Conservation (phyloP, 192 early-diverging fungal species). For the Umbelopsis isabellina region DNA sequence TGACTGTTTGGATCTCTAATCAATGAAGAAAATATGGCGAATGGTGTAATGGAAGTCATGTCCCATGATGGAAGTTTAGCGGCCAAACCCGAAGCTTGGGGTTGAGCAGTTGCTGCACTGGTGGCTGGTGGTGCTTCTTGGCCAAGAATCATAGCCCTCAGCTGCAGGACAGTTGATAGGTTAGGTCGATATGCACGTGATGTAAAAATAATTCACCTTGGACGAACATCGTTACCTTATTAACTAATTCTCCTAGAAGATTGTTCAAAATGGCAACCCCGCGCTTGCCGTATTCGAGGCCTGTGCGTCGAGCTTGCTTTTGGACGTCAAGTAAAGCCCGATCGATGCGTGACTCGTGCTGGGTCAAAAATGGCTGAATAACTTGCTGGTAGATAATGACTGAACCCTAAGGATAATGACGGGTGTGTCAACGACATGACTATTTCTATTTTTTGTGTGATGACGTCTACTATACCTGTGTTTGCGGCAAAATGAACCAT, state of each 20-base stretch:
- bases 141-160: conserved; percentile 6
- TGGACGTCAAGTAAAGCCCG: conserved; percentile 27
- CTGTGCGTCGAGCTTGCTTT: conserved; percentile 19
- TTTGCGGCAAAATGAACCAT: conserved; percentile 42
- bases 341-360: conserved; percentile 34
- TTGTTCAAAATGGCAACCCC: conserved; percentile 24
- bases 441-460: not conserved
- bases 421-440: not conserved
- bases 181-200: not conserved
- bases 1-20: conserved; percentile 11
- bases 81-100: not conserved
- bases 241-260: conserved; percentile 26
- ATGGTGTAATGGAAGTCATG: conserved; percentile 21
- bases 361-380: conserved; percentile 31
- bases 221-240: not conserved
- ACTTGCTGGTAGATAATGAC: conserved; percentile 22
- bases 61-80: conserved; percentile 5
- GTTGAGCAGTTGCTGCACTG: conserved; percentile 7
- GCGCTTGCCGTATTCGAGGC: conserved; percentile 28
- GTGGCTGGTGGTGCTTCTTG: conserved; percentile 7
- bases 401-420: conserved; percentile 22
- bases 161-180: not conserved
- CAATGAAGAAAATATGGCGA: conserved; percentile 25
- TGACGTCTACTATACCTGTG: conserved; percentile 20
- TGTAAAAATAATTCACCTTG: not conserved